These are phyloP conservation scores for Chrysanthemum lavandulifolium DNA, from an alignment of 129 eudicot species.

Conservation along the genomic window DNA sequence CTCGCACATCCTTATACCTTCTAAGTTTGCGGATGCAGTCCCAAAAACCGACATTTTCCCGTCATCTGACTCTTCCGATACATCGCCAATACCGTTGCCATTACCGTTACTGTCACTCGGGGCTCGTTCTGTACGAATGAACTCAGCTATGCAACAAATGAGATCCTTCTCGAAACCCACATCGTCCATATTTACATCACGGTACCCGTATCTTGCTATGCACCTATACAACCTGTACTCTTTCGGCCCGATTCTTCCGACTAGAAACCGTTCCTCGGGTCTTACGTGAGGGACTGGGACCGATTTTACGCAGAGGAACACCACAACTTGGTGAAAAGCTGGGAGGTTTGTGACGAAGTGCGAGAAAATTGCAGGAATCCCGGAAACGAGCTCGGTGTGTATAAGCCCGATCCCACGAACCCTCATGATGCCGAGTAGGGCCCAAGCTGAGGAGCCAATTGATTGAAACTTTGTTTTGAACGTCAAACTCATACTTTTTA, in stretches of 20 bases:
- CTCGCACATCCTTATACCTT: conserved; percentile 41
- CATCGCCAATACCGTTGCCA: conserved; percentile 15
- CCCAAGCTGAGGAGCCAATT: conserved; percentile 72
- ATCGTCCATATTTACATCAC: conserved; percentile 65
- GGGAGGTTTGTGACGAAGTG: conserved; percentile 87
- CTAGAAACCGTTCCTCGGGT: conserved; percentile 77
- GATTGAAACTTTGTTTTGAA: conserved; percentile 78
- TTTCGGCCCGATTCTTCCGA: conserved; percentile 76
- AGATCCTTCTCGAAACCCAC: conserved; percentile 77
- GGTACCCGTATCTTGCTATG: conserved; percentile 79
- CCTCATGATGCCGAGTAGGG: conserved; percentile 68
- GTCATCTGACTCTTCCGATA: conserved; percentile 38
- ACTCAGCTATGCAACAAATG: conserved; percentile 72
- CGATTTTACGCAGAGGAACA: conserved; percentile 60
- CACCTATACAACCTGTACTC: conserved; percentile 67
- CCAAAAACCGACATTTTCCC: conserved; percentile 68
- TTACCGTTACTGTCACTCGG: background rate
- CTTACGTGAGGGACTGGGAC: conserved; percentile 90
- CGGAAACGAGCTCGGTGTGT: conserved; percentile 77
- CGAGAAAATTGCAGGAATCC: conserved; percentile 82
- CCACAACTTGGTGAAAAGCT: conserved; percentile 80
- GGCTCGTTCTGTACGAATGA: conserved; percentile 55
- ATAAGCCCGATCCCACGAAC: conserved; percentile 83
- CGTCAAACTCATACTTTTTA: conserved; percentile 74
- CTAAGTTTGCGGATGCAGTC: conserved; percentile 38